phyloP scores from a whole-genome alignment of 257 asterid species.

The Fraxinus pennsylvanica region DNA sequence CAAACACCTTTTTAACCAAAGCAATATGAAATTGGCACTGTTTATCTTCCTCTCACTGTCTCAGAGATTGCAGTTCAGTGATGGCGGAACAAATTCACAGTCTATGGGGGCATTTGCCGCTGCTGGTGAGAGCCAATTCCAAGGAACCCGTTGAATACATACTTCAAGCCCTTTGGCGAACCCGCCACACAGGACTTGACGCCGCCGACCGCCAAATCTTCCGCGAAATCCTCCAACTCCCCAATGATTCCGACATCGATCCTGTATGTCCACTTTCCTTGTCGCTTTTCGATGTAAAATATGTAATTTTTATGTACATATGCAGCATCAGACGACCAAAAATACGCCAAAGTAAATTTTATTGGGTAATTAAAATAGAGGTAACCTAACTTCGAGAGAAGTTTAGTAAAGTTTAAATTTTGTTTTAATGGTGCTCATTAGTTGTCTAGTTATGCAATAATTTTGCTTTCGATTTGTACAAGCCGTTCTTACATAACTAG shows the following conservation, averaged over 20 bases:
- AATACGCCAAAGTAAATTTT: not conserved
- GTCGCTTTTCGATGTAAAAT: not conserved
- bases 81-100: slow-evolving; percentile 49
- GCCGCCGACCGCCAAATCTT: slow-evolving; percentile 70
- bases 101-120: slow-evolving; percentile 68
- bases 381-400: not conserved
- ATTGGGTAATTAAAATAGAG: not conserved
- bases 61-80: not conserved
- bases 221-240: slow-evolving; percentile 68
- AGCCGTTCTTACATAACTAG: not conserved
- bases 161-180: slow-evolving; percentile 81
- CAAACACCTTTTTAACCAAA: not conserved
- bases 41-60: not conserved
- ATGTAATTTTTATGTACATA: not conserved
- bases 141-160: slow-evolving; percentile 78
- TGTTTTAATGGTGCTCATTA: not conserved
- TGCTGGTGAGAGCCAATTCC: slow-evolving; percentile 71
- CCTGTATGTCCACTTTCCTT: slow-evolving; percentile 44
- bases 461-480: not conserved
- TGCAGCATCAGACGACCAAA: not conserved
- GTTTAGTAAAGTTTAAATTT: not conserved
- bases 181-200: slow-evolving; percentile 80
- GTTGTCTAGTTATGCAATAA: not conserved
- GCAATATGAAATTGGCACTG: not conserved
- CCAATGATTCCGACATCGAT: slow-evolving; percentile 62